Base-by-base conservation (phyloP, 192 early-diverging fungal species). In the Coemansia furcata region DNA sequence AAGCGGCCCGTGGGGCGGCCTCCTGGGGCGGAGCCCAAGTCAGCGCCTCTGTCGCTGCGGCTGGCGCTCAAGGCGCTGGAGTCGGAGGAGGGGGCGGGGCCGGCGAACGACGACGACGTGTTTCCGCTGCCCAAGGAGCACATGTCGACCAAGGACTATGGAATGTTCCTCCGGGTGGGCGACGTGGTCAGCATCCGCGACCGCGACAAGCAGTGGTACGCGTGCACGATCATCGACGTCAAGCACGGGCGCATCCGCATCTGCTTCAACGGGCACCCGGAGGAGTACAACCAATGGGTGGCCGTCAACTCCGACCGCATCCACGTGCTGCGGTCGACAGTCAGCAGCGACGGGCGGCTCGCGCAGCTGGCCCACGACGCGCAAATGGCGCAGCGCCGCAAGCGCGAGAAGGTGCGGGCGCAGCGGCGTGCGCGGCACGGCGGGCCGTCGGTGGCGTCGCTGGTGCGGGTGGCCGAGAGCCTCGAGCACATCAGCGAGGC, bases 291-390 rank as follows among this genome's bases (percentile, higher is more conserved):
- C 63, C 76, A 85, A 32, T 76, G 76, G 77, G 60, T 85, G 6
- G 68, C 73, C 0, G 66, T 82, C 39, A 85, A 82, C 55, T 82
- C 80, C 4, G 76, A 75, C 37, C 76, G 84, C 4, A 73, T 85
- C 71, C 57, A 63, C 11, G 73, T 85, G 17, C 74, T 75, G 44
- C 70, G 73, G 32, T 60, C 69, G 33, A 77, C 76, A 0, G 71
- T 82, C 9, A 71, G 72, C 23, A 40, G 60, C 19, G 73, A 79
- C 69, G 67, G 73, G 61, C 73, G 75, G 21, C 64, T 77, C 26
- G 74, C 74, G 65, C 69, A 61, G 39, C 52, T 78, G 52, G 77
- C 67, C 17, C 64, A 42, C 19, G 77, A 73, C 14, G 57, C 67
- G 43, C 71, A 62, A 44, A 38, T 66, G 23, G 67, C 82, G 11